Base-by-base conservation (phyloP, 2,329 filamentous ascomycete genomes). In the Aspergillus intermedius region DNA sequence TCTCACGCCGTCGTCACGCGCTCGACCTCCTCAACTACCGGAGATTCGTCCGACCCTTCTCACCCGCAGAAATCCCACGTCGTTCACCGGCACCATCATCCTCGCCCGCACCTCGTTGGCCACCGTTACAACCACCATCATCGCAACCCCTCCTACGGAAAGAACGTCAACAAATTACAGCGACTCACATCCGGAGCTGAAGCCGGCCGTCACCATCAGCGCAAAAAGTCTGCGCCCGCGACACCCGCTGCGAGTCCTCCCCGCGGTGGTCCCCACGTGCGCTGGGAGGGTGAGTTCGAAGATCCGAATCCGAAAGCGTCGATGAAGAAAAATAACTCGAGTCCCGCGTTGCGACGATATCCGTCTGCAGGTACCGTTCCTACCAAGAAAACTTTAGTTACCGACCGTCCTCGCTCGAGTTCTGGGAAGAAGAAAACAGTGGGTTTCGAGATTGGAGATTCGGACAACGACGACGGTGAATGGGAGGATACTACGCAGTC, bases 401-500 rank as follows among this genome's bases (percentile, higher is more conserved):
- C 60, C 22, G 64, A 62, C 42, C 65, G 64, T 13, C 63, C 65
- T 10, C 56, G 58, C 22, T 58, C 62, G 15, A 67, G 65, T 45
- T 58, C 61, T n/a, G 65, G 65, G 32, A 68, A 66, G 56, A 72
- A 72, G 61, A 74, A 74, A 54, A 64, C 68, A n/a, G 70, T 74
- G 46, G 71, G 73, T 13, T 75, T 75, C 53, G 69, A 74, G 50
- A 56, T 75, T 35, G 73, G 63, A 4, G 70, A 69, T 48, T 68
- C 70, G 13, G 68, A 69, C 34, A 68, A 66, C 47, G 69, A 72
- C 52, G 72, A 74, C 51, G 70, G 61, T 50, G 73, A 74, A 53
- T 75, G 73, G 72, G 72, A 74, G 52, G 72, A 75, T 57, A 73
- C 70, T 22, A 74, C 72, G 19, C 69, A 73, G 52, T 75, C 73